These are phyloP conservation scores for Cordyceps militaris DNA, from an alignment of 2,329 filamentous ascomycete genomes.

Conservation along the genomic window DNA sequence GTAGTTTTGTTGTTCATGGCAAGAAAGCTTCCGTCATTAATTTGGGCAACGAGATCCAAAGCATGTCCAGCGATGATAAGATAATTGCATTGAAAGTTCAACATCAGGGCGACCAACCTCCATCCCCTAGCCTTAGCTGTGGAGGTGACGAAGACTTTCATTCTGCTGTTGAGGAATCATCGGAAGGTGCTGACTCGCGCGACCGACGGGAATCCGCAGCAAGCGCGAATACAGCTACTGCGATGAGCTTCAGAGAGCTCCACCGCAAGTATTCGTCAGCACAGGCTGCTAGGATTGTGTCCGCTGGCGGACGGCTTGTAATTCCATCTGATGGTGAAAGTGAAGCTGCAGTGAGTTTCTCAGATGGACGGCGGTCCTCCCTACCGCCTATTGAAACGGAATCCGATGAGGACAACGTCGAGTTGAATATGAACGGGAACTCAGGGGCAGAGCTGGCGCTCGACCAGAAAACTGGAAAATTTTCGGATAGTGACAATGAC, in stretches of 20 bases:
- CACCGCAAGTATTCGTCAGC: conserved; percentile 53
- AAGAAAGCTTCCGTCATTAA: conserved; percentile 97
- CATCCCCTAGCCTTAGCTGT: conserved; percentile 29
- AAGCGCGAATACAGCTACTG: conserved; percentile 60
- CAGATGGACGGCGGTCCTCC: conserved; percentile 50
- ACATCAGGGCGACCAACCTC: conserved; percentile 34
- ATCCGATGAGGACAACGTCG: conserved; percentile 21
- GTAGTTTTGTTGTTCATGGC: conserved; percentile 92
- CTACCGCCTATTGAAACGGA: conserved; percentile 44
- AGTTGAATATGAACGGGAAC: background rate
- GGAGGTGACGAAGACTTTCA: conserved; percentile 44
- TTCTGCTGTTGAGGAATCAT: conserved; percentile 39
- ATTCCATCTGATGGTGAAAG: conserved; percentile 53
- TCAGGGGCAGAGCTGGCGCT: background rate
- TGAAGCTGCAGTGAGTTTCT: conserved; percentile 53
- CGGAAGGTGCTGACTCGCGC: conserved; percentile 34
- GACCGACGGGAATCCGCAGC: conserved; percentile 54
- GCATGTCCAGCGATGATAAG: conserved; percentile 66
- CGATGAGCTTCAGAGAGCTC: conserved; percentile 56
- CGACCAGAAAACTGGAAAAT: background rate
- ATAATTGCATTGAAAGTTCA: conserved; percentile 54
- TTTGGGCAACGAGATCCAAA: conserved; percentile 88
- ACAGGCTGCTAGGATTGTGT: conserved; percentile 37
- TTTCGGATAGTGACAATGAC: background rate
- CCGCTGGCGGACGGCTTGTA: conserved; percentile 34